Base-by-base conservation (phyloP, 352 stramenopile species). In the Pythium apleroticum region DNA sequence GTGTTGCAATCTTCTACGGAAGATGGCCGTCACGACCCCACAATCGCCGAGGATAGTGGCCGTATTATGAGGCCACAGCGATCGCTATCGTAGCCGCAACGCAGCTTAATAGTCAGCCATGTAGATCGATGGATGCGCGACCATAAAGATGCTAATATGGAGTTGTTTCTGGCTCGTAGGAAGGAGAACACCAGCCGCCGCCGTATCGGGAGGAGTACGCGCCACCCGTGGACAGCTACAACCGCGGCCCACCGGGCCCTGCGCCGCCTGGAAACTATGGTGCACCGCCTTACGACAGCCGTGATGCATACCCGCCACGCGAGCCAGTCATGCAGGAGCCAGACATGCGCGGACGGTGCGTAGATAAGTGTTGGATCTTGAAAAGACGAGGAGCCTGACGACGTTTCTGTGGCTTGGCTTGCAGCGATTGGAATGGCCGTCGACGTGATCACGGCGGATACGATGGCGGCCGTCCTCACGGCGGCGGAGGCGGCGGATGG, bases 181-280 rank as follows among this genome's bases (percentile, higher is more conserved):
- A 71, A 46, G 58, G 57, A 71, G 71, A 69, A 67, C 52, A 74
- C 9, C 60, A 58, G 37, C 50, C 77, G 46, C 70, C 64, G 31
- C 68, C 75, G 27, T 78, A 78, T 63, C 77, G 75, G 39, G 71
- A 84, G 52, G 77, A 86, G 10, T 81, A 76, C 67, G 52, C 66
- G 30, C 60, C 60, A 20, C 69, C 72, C 22, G 69, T 77, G 56
- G 69, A 80, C 49, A 50, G 43, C 60, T 72, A 74, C 55, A 59
- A 65, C 50, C 74, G 73, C 49, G 69, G 64, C 17, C 59, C 72
- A 33, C 71, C 72, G 1, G 57, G 45, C 6, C 57, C 68, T 19
- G 22, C 50, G 22, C 43, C 46, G 30, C 41, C 59, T 8, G 65
- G 70, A 6, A 67, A 76, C 63, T 79, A 77, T 50, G 59, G 61